Evolutionary conservation across 2,329 filamentous ascomycete species (phyloP).

Genomic region (Microthyrium microscopicum): DNA sequence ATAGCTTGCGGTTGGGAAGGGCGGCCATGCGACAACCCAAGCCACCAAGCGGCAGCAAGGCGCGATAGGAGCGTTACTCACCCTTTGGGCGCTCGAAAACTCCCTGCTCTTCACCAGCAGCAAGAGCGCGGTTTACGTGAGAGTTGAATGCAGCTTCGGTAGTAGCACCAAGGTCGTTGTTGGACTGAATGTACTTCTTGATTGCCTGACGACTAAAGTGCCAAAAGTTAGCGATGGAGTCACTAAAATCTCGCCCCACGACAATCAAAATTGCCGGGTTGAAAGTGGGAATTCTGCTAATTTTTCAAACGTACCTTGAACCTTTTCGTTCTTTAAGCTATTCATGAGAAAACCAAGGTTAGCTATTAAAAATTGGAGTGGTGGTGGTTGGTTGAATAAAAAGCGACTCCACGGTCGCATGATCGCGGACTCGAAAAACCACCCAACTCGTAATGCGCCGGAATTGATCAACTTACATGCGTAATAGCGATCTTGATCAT

Average conservation of each 20-base stretch:
- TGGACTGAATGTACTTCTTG: conserved; percentile 59
- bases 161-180: conserved; percentile 45
- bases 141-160: conserved; percentile 45
- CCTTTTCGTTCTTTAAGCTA: conserved; percentile 57
- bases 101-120: conserved; percentile 69
- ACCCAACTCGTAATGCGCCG: conserved; percentile 24
- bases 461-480: conserved; percentile 44
- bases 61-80: conserved; percentile 29
- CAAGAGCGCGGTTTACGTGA: conserved; percentile 75
- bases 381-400: background rate
- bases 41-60: background rate
- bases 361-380: conserved; percentile 21
- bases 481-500: conserved; percentile 60
- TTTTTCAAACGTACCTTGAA: conserved; percentile 41
- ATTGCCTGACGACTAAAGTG: conserved; percentile 46
- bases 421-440: conserved; percentile 2
- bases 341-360: conserved; percentile 27
- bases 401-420: conserved; percentile 3
- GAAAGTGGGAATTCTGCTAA: conserved; percentile 9
- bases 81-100: conserved; percentile 84
- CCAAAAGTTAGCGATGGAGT: background rate
- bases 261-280: background rate
- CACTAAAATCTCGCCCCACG: background rate
- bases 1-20: conserved; percentile 4
- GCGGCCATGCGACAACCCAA: background rate